Base-by-base conservation (phyloP, 1,284 basidiomycete species). In the Anthracocystis walkeri region DNA sequence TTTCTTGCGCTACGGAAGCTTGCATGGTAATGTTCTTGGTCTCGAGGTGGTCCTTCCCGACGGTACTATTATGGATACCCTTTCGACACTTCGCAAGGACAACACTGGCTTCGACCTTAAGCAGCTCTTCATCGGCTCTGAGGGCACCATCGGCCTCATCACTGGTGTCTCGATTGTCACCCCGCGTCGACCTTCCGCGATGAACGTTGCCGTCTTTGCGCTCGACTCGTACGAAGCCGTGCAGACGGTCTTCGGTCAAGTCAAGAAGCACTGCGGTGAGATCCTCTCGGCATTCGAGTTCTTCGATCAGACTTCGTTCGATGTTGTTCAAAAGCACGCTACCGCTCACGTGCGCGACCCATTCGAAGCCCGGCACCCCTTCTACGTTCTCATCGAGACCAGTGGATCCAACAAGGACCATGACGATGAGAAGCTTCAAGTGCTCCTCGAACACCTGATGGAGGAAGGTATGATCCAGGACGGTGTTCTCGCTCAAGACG, bases 21-120 rank as follows among this genome's bases (percentile, higher is more conserved):
- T 99, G 7, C 97, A 97, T 83, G 97, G 96, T 21, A 92, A 91
- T 14, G 96, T 99, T 0, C 89, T 99, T 1, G 97, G 97, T n/a
- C 88, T 99, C 18, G 97, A 99, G 85, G 95, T 96, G 21, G 97
- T 99, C 7, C 88, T 99, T 31, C 93, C 97, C 1, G 93, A 99
- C 82, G 87, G 97, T n/a, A 93, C 92, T n/a, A 89, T 99, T 66
- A 71, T 85, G 51, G 78, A 84, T 45, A 75, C 74, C 21, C 78
- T 85, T 3, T 82, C 81, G 5, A 86, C 86, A 1, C 87, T 99
- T 65, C 90, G 97, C 52, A 99, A 99, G 87, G 97, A 99, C 86
- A 99, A 99, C 86, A 99, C 97, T 2, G 95, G 96, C n/a, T 96
- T 97, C 84, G 97, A 99, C 85, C 88, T 99, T 54, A 99, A 99